Conservation (phyloP, 768 basidiomycete species). For the Porpolomopsis calyptriformis region DNA sequence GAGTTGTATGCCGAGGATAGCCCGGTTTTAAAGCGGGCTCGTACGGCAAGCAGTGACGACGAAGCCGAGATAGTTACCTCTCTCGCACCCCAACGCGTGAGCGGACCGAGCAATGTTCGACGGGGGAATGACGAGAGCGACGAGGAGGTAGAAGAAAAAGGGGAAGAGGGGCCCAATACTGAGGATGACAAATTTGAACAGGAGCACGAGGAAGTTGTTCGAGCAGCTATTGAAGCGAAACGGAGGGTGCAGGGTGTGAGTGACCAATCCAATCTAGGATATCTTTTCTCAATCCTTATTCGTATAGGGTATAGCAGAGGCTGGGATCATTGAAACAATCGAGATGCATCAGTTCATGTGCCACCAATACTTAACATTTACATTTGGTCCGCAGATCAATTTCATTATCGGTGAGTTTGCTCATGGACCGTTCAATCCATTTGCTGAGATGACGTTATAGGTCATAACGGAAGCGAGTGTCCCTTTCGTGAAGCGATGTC, state of each 20-base stretch:
- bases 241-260: constrained; percentile 38
- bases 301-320: constrained; percentile 63
- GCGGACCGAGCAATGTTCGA: too few relatives aligned
- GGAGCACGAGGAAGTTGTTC: constrained; percentile 45
- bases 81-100: constrained; percentile 11
- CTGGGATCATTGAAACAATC: constrained; percentile 79
- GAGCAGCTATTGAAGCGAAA: constrained; percentile 41
- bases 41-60: constrained; percentile 20
- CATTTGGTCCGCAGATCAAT: constrained; percentile 89
- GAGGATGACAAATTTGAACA: constrained; percentile 57
- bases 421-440: not conserved
- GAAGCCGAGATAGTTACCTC: constrained; percentile 5
- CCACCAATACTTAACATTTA: constrained; percentile 73
- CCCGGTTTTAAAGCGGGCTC: constrained; percentile 25
- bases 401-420: constrained; percentile 75
- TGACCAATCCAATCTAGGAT: constrained; percentile 2
- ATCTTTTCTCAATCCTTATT: constrained; percentile 3
- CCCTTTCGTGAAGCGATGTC: not conserved
- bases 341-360: constrained; percentile 96
- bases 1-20: too few relatives aligned
- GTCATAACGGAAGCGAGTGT: constrained; percentile 84
- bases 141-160: constrained; percentile 25
- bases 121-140: constrained; percentile 24
- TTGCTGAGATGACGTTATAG: constrained; percentile 26
- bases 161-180: constrained; percentile 17